Percentiles rank a stretch among this genome's conserved stretches.
These are phyloP conservation scores for Farysia itapuensis DNA, from an alignment of 1,284 basidiomycete species.

Conservation along the genomic window DNA sequence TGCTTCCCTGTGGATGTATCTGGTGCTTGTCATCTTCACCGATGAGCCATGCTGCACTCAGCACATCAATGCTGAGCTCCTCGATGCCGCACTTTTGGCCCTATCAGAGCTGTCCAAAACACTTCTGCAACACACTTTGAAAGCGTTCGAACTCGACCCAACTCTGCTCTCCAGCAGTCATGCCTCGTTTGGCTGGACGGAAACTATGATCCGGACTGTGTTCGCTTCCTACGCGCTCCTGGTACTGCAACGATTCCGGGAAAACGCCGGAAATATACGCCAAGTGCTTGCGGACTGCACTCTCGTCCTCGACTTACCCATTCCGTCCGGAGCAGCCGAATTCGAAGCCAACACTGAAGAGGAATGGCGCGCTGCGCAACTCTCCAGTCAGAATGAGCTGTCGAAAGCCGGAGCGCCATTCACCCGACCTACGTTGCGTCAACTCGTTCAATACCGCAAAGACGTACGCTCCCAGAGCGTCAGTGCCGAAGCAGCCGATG, in stretches of 20 bases:
- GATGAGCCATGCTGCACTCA: conserved; percentile 33
- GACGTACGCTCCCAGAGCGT: conserved; percentile 1
- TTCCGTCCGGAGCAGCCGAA: conserved; percentile 42
- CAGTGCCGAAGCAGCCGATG: conserved; percentile 4
- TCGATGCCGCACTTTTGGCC: conserved; percentile 29
- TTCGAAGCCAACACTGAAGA: conserved; percentile 46
- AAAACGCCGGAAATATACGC: conserved; percentile 23
- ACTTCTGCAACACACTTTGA: conserved; percentile 8
- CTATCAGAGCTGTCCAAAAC: conserved; percentile 32
- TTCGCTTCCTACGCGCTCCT: conserved; percentile 48
- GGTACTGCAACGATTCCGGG: conserved; percentile 49
- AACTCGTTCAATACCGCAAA: conserved; percentile 31
- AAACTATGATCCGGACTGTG: conserved; percentile 47
- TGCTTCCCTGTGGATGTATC: conserved; percentile 48
- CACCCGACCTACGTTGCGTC: conserved; percentile 20
- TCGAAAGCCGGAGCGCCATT: conserved; percentile 14
- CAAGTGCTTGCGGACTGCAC: conserved; percentile 32
- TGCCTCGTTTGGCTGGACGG: conserved; percentile 27
- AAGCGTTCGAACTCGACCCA: conserved; percentile 6
- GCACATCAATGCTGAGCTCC: conserved; percentile 32
- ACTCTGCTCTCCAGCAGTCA: conserved; percentile 4
- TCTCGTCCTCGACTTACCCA: conserved; percentile 39
- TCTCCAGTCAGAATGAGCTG: conserved; percentile 11
- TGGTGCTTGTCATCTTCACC: conserved; percentile 45
- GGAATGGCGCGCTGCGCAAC: conserved; percentile 30